phyloP scores from a whole-genome alignment of 352 stramenopile species.

The Phytophthora brassicae region DNA sequence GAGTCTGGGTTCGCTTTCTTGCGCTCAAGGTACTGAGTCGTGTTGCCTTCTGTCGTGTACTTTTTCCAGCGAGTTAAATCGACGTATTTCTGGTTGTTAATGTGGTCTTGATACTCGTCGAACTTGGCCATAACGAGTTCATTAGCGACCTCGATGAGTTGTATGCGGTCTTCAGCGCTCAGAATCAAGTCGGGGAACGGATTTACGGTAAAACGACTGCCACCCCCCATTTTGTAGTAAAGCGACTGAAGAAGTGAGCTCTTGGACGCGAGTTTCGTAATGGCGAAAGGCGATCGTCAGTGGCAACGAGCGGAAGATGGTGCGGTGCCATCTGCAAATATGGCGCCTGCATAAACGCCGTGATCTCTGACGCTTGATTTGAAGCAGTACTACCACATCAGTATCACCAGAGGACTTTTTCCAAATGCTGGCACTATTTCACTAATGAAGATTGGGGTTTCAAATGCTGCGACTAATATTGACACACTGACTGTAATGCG shows the following conservation, averaged over 20 bases:
- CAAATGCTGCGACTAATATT: too few species aligned
- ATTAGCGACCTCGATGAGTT: slow-evolving; percentile 20
- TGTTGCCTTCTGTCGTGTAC: slow-evolving; percentile 18
- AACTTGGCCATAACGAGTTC: slow-evolving; percentile 27
- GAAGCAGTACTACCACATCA: too few species aligned
- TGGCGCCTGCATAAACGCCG: too few species aligned
- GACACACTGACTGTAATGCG: too few species aligned
- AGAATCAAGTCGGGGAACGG: slow-evolving; percentile 27
- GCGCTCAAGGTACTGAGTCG: slow-evolving; percentile 21
- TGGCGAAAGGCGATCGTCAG: too few species aligned
- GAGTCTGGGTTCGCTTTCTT: slow-evolving; percentile 25
- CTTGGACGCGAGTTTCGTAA: too few species aligned
- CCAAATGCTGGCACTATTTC: too few species aligned
- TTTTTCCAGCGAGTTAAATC: slow-evolving; percentile 28
- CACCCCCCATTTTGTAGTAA: slow-evolving; percentile 1
- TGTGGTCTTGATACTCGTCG: slow-evolving; percentile 25
- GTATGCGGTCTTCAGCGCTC: slow-evolving; percentile 1
- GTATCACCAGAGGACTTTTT: too few species aligned
- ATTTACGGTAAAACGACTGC: slow-evolving; percentile 29
- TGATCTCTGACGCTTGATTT: too few species aligned
- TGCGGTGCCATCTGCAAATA: too few species aligned
- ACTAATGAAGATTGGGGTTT: too few species aligned
- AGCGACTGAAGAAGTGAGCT: not conserved
- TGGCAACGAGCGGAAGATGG: too few species aligned
- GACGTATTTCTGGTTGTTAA: slow-evolving; percentile 25